Percentiles rank a stretch among this genome's conserved stretches.
Evolutionary conservation across 345 rosid species (phyloP).

Genomic region (Erysimum cheiranthoides): DNA sequence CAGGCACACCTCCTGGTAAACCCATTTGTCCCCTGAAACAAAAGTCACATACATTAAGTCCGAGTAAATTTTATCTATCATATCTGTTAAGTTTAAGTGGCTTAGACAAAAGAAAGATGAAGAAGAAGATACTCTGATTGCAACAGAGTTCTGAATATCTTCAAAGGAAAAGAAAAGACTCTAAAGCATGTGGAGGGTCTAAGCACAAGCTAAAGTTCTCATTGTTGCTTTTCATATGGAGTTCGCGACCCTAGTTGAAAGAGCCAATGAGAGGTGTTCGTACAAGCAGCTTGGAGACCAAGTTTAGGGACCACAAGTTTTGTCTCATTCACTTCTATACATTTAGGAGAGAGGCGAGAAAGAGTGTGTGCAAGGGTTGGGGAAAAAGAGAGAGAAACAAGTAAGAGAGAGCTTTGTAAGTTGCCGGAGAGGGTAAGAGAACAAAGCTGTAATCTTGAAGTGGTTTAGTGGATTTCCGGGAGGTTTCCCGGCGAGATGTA

Average conservation of each 20-base stretch:
- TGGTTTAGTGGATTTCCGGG: neutral
- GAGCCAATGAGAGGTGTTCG: neutral
- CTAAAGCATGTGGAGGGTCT: too few relatives aligned
- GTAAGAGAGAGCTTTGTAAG: neutral
- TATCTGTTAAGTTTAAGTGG: too few relatives aligned
- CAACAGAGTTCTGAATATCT: too few relatives aligned
- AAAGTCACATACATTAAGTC: neutral
- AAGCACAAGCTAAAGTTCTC: too few relatives aligned
- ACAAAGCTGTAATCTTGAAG: neutral
- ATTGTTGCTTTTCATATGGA: too few relatives aligned
- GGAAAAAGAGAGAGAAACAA: neutral
- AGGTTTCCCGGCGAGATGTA: neutral
- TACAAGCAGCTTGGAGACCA: neutral
- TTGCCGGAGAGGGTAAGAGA: neutral
- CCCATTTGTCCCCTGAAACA: constrained; percentile 87
- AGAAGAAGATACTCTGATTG: too few relatives aligned
- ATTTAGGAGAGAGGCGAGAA: neutral
- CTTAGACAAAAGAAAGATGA: too few relatives aligned
- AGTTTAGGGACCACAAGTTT: neutral
- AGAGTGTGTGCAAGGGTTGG: neutral
- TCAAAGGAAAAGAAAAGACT: too few relatives aligned
- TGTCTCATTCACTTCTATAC: neutral
- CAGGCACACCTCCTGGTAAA: constrained; percentile 46
- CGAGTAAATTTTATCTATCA: neutral
- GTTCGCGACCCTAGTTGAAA: neutral